phyloP scores from a whole-genome alignment of 1,284 basidiomycete genomes.

The Ceratobasidium sp. region DNA sequence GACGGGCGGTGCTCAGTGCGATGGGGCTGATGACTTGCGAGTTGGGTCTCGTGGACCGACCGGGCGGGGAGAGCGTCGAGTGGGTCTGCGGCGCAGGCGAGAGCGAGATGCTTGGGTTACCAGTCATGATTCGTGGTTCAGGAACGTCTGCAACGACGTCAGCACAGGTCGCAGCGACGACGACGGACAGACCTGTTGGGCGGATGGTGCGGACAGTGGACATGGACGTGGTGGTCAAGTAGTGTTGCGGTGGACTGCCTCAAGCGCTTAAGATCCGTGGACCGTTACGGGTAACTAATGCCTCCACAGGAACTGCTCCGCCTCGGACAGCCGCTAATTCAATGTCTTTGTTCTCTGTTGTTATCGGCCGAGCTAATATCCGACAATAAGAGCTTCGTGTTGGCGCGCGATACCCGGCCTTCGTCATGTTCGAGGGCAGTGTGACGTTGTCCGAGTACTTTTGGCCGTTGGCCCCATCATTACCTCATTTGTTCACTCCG shows the following conservation, averaged over 20 bases:
- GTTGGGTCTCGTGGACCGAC: constrained; percentile 3
- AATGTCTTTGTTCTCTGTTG: neutral
- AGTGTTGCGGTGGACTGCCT: constrained; percentile 1
- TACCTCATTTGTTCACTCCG: too few species aligned
- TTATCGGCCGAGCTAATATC: neutral
- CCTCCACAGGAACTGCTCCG: neutral
- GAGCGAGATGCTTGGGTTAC: constrained; percentile 38
- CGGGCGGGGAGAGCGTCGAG: constrained; percentile 23
- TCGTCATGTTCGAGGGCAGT: neutral
- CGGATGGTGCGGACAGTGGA: constrained; percentile 7
- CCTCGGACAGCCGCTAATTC: neutral
- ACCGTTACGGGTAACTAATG: neutral
- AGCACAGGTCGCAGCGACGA: neutral
- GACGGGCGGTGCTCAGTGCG: constrained; percentile 25
- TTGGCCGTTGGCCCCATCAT: neutral
- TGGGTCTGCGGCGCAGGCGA: constrained; percentile 9
- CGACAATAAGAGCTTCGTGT: neutral
- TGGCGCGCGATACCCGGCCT: neutral
- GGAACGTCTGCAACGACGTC: neutral
- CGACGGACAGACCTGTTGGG: neutral
- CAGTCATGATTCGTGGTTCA: constrained; percentile 4
- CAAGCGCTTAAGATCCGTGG: constrained; percentile 26
- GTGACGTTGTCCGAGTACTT: neutral
- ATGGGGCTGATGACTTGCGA: constrained; percentile 37
- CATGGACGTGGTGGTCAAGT: constrained; percentile 4